Conservation (phyloP, 2,329 filamentous ascomycete species). For the Cryphonectria nitschkei region DNA sequence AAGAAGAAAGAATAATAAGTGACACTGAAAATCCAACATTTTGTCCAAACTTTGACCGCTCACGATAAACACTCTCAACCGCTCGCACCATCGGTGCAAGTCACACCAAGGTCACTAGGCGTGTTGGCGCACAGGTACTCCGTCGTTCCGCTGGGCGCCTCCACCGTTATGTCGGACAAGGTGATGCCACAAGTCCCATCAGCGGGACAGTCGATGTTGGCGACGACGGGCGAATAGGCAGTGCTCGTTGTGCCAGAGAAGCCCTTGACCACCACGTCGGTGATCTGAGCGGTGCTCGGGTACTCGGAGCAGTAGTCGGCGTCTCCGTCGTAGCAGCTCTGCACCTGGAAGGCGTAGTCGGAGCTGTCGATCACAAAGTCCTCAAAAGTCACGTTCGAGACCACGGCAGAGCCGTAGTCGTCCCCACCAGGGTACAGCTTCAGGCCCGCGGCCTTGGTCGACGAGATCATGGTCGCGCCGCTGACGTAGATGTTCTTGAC, state of each 20-base stretch:
- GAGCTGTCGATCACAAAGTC: constrained; percentile 42
- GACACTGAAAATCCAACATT: not conserved
- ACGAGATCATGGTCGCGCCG: constrained; percentile 37
- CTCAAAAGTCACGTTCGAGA: constrained; percentile 47
- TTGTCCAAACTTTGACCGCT: not conserved
- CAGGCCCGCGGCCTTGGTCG: constrained; percentile 21
- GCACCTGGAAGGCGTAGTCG: constrained; percentile 51
- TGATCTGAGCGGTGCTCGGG: constrained; percentile 41
- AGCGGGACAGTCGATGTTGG: constrained; percentile 44
- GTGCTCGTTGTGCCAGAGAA: constrained; percentile 44
- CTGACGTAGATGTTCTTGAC: constrained; percentile 48
- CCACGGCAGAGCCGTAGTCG: constrained; percentile 41
- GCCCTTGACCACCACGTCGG: constrained; percentile 41
- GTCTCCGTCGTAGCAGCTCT: constrained; percentile 47
- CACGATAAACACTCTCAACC: constrained; percentile 1
- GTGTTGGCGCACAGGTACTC: constrained; percentile 28
- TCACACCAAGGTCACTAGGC: constrained; percentile 18
- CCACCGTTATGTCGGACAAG: constrained; percentile 40
- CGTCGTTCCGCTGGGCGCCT: constrained; percentile 35
- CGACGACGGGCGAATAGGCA: constrained; percentile 41
- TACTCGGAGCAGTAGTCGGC: constrained; percentile 40
- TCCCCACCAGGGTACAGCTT: constrained; percentile 48
- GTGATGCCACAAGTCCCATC: constrained; percentile 43
- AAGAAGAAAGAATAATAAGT: not conserved
- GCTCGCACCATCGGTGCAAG: constrained; percentile 24